Percentiles rank a stretch among this genome's conserved stretches.
These are phyloP conservation scores for Paecilomyces formosus DNA, from an alignment of 2,329 filamentous ascomycete genomes.

Conservation along the genomic window DNA sequence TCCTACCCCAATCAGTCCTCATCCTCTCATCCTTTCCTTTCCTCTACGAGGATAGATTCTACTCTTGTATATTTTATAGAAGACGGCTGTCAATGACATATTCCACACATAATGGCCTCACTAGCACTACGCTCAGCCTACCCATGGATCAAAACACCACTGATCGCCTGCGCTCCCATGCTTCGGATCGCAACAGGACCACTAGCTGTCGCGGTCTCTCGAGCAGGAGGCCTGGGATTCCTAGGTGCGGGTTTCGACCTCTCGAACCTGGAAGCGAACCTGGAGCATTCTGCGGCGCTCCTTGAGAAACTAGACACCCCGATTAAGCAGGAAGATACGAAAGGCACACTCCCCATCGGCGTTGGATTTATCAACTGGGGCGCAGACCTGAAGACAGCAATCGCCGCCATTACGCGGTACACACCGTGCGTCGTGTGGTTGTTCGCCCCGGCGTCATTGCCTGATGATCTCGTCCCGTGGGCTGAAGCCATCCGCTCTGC, in stretches of 20 bases:
- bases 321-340: slow-evolving; percentile 4
- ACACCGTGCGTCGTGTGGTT: slow-evolving; percentile 33
- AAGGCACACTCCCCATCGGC: slow-evolving; percentile 27
- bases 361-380: slow-evolving; percentile 36
- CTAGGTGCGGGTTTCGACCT: slow-evolving; percentile 50
- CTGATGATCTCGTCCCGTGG: slow-evolving; percentile 19
- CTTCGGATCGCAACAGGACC: slow-evolving; percentile 50
- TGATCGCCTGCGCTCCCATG: slow-evolving; percentile 63
- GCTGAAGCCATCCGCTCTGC: slow-evolving; percentile 34
- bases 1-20: not conserved
- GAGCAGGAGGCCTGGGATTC: slow-evolving; percentile 48
- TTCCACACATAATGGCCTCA: not conserved
- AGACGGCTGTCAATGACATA: not conserved
- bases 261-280: slow-evolving; percentile 19
- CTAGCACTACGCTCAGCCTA: slow-evolving; percentile 29
- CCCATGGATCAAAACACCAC: slow-evolving; percentile 51
- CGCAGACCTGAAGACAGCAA: slow-evolving; percentile 18
- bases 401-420: slow-evolving; percentile 23
- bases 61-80: not conserved
- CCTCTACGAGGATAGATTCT: too few relatives aligned
- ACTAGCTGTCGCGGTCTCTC: slow-evolving; percentile 55
- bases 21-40: not conserved
- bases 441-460: slow-evolving; percentile 24
- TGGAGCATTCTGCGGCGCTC: slow-evolving; percentile 19
- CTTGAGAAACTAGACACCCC: slow-evolving; percentile 7